phyloP scores from a whole-genome alignment of 2,329 filamentous ascomycete species.

The Pseudogymnoascus sp. region DNA sequence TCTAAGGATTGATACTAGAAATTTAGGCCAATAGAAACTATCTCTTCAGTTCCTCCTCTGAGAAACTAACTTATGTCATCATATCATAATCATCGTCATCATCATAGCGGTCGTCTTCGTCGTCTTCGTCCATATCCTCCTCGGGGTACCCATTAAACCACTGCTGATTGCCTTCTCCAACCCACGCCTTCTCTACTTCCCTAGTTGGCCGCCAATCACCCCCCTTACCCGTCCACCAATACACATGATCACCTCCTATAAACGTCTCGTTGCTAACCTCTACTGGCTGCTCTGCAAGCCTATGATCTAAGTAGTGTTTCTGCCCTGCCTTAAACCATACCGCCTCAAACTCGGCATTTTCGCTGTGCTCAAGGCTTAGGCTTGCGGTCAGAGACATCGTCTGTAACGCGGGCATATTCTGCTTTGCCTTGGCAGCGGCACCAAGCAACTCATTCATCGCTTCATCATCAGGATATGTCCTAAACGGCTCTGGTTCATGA shows the following conservation, averaged over 20 bases:
- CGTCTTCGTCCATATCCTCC: neutral
- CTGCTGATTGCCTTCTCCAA: neutral
- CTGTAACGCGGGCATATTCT: conserved; percentile 8
- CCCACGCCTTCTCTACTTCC: neutral
- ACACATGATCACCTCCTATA: neutral
- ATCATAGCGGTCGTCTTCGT: neutral
- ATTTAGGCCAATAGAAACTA: too few species aligned
- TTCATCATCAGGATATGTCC: conserved; percentile 7
- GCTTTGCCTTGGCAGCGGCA: conserved; percentile 1
- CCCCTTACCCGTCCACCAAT: conserved; percentile 1
- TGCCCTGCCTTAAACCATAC: neutral
- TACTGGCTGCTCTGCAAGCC: neutral
- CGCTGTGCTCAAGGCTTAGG: neutral
- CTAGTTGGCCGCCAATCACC: neutral
- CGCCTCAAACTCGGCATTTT: neutral
- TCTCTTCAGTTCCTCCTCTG: neutral
- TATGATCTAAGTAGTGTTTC: neutral
- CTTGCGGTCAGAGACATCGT: conserved; percentile 4
- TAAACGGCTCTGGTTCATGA: neutral
- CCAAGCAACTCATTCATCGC: conserved; percentile 3
- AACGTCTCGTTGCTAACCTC: neutral
- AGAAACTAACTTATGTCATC: neutral
- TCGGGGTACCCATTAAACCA: neutral
- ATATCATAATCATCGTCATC: neutral
- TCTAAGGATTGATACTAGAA: too few species aligned